Evolutionary conservation across 148 eudicot genomes (phyloP).

Genomic region (Pharnaceum exiguum): DNA sequence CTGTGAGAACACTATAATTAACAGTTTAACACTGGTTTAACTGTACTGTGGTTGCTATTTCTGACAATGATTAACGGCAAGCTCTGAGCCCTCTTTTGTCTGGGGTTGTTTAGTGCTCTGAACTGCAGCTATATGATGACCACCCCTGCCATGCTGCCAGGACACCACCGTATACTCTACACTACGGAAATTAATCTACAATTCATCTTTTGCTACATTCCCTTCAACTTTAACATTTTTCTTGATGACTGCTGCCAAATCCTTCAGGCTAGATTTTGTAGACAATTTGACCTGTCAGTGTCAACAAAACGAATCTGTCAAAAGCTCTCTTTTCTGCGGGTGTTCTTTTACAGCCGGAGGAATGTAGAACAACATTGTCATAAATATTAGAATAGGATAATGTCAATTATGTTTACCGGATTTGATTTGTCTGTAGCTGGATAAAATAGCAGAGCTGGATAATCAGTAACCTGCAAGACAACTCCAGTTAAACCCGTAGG

Average conservation of each 20-base stretch:
- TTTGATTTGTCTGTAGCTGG: slow-evolving; percentile 61
- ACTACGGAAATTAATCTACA: slow-evolving; percentile 30
- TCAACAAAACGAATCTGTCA: neutral
- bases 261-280: slow-evolving; percentile 67
- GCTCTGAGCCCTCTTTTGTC: neutral
- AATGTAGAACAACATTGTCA: no score
- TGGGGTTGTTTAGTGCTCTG: neutral
- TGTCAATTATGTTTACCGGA: slow-evolving; percentile 40
- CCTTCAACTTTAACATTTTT: slow-evolving; percentile 48
- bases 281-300: slow-evolving; percentile 55
- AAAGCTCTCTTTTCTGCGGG: no score
- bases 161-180: neutral
- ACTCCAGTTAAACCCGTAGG: neutral
- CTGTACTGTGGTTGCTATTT: slow-evolving; percentile 9
- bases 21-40: neutral
- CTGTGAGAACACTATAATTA: neutral
- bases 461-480: slow-evolving; percentile 57
- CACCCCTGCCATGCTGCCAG: neutral
- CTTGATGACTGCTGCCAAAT: slow-evolving; percentile 72
- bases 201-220: slow-evolving; percentile 51
- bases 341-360: no score
- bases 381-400: no score
- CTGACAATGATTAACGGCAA: slow-evolving; percentile 5
- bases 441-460: slow-evolving; percentile 78
- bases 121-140: neutral